Conservation (phyloP, 2,329 filamentous ascomycete species). For the Rutstroemia sp. region DNA sequence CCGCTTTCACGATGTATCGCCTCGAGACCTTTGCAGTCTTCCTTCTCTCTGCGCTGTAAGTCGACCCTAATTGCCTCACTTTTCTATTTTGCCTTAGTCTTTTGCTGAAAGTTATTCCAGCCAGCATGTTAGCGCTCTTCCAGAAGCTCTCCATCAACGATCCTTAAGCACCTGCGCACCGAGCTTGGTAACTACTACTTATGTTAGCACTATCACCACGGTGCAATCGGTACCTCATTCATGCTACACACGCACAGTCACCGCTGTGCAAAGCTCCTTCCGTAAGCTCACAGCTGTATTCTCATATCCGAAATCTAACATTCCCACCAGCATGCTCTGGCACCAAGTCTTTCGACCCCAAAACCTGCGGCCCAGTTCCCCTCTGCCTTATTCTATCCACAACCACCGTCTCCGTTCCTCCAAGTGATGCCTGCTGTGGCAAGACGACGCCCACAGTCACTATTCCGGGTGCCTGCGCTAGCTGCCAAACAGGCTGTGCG, state of each 20-base stretch:
- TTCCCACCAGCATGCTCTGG: constrained; percentile 4
- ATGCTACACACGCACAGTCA: constrained; percentile 26
- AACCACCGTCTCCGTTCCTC: constrained; percentile 33
- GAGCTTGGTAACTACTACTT: constrained; percentile 11
- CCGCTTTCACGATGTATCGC: neutral
- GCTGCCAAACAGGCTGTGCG: constrained; percentile 25
- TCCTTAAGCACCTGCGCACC: constrained; percentile 6
- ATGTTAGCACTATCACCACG: constrained; percentile 15
- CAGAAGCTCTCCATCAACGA: neutral
- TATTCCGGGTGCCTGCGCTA: constrained; percentile 20
- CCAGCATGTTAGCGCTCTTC: neutral
- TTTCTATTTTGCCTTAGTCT: neutral
- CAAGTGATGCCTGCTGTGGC: constrained; percentile 32
- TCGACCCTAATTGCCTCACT: neutral
- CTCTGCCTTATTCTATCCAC: constrained; percentile 14
- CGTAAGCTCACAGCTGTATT: neutral
- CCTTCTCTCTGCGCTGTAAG: constrained; percentile 1
- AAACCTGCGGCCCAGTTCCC: neutral
- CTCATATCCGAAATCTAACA: neutral
- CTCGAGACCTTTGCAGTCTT: neutral
- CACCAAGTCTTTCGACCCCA: neutral
- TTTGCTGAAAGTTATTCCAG: neutral
- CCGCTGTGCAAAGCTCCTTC: constrained; percentile 10
- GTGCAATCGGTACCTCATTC: constrained; percentile 12
- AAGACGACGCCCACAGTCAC: constrained; percentile 30